These are phyloP conservation scores for Neospermospora avenae DNA, from an alignment of 2,329 filamentous ascomycete genomes.

Conservation along the genomic window DNA sequence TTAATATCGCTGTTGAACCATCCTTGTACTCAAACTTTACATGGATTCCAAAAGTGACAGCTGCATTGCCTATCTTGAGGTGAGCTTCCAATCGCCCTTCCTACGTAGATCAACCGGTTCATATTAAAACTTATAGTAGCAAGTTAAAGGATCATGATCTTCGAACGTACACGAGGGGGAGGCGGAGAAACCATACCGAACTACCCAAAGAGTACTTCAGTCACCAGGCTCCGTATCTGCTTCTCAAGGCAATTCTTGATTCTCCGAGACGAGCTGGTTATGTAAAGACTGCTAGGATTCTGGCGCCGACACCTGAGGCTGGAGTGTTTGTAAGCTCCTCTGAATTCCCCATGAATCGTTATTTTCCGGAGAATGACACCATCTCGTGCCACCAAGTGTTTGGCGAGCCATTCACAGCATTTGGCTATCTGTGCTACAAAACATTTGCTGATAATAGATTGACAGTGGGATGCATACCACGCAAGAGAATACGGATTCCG, in stretches of 20 bases:
- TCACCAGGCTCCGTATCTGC: constrained; percentile 11
- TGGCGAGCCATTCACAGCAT: background rate
- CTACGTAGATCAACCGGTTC: no score
- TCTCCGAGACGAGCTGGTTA: constrained; percentile 2
- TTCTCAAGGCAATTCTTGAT: constrained; percentile 10
- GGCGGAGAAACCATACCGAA: background rate
- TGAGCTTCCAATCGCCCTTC: background rate
- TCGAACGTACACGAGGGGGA: background rate
- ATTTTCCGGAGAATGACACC: background rate
- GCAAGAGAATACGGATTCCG: constrained; percentile 13
- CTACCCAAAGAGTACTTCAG: background rate
- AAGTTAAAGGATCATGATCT: background rate
- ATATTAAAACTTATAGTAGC: background rate
- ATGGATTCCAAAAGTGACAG: constrained; percentile 8
- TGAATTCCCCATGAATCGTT: no score
- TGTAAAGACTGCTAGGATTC: constrained; percentile 5
- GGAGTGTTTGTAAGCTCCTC: constrained; percentile 7
- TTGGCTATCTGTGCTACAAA: no score
- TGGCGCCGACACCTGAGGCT: background rate
- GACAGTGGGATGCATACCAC: constrained; percentile 5
- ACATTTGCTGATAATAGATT: background rate
- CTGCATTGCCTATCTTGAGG: background rate
- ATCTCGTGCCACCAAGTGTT: background rate
- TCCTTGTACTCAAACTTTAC: constrained; percentile 9
- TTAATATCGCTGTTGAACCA: constrained; percentile 5